Base-by-base conservation (phyloP, 768 basidiomycete species). In the Holtermanniella nyarrowii region DNA sequence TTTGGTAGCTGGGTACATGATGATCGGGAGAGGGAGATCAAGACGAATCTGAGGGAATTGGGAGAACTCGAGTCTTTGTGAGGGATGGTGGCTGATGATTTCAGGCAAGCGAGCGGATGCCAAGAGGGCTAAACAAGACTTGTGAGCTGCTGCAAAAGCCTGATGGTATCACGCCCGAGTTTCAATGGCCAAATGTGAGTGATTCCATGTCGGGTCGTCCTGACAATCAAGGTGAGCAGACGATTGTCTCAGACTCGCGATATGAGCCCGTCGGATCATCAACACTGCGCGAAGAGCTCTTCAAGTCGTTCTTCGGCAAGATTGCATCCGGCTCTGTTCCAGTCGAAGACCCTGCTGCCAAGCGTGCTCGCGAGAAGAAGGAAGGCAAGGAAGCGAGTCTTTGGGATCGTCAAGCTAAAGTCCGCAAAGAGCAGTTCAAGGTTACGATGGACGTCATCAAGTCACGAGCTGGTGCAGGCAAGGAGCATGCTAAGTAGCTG, bases 261-360 rank as follows among this genome's bases (percentile, higher is more conserved):
- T 99, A 97, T 68, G 87, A 88, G 59, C 86, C 87, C 14, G 86
- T 99, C 44, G 88, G 87, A 3, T 97, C 93, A 0, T 93, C 90
- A 0, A 85, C 87, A 0, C 76, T 93, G 7, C 83, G 93, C 24
- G 91, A 96, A 71, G 90, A 95, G 57, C 78, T 97, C 21, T 99
- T 86, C 75, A 79, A 78, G 44, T 79, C 83, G 4, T 88, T 83
- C 65, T 49, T 86, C 54, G 82, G 84, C 57, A 82, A 82, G 5
- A 74, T 70, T 11, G 40, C 52, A 26, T 56, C 63, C n/a, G n/a
- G n/a, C n/a, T n/a, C n/a, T n/a, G 54, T 63, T 26, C 56, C 56
- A 18, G 52, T 55, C n/a, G 58, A 65, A 45, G 54, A 60, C 46
- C 55, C 59, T 10, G 64, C 66, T 0, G 62, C 57, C 46, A 46